phyloP scores from a whole-genome alignment of 1,284 basidiomycete genomes.

The Trametes pubescens region DNA sequence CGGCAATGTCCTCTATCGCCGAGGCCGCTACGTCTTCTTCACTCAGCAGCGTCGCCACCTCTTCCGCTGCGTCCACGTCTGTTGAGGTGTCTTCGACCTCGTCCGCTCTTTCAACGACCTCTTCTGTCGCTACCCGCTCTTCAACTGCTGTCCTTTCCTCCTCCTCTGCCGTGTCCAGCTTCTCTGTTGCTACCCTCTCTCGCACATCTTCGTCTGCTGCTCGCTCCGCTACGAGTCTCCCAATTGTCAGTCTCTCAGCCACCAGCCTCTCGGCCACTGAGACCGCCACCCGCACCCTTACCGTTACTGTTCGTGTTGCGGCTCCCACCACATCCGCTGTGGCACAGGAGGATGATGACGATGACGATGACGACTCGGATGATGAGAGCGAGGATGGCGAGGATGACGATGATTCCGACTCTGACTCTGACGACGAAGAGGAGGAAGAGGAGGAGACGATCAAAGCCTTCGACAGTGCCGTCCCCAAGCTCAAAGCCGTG shows the following conservation, averaged over 20 bases:
- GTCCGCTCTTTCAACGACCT: constrained; percentile 22
- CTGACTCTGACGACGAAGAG: constrained; percentile 14
- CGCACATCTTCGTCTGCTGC: constrained; percentile 15
- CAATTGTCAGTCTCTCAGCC: background rate
- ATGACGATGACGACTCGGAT: constrained; percentile 1
- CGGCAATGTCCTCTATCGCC: constrained; percentile 15
- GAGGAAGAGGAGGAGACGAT: constrained; percentile 21
- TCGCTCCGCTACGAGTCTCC: constrained; percentile 6
- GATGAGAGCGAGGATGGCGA: constrained; percentile 22
- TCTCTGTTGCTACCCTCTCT: constrained; percentile 11
- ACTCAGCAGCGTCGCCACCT: constrained; percentile 1
- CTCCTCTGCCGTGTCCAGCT: constrained; percentile 16
- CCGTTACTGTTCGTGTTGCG: constrained; percentile 18
- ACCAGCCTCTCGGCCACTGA: background rate
- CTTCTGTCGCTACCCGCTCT: constrained; percentile 18
- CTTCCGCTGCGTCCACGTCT: constrained; percentile 2
- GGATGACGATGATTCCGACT: background rate
- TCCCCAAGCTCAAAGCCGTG: constrained; percentile 3
- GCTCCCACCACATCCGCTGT: constrained; percentile 17
- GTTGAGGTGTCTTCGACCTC: constrained; percentile 19
- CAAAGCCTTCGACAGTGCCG: constrained; percentile 7
- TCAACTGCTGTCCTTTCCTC: constrained; percentile 12
- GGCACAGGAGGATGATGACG: constrained; percentile 3
- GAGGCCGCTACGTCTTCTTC: constrained; percentile 13
- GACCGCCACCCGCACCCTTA: constrained; percentile 16